Conservation (phyloP, 352 stramenopile genomes). For the Plasmopara muralis region DNA sequence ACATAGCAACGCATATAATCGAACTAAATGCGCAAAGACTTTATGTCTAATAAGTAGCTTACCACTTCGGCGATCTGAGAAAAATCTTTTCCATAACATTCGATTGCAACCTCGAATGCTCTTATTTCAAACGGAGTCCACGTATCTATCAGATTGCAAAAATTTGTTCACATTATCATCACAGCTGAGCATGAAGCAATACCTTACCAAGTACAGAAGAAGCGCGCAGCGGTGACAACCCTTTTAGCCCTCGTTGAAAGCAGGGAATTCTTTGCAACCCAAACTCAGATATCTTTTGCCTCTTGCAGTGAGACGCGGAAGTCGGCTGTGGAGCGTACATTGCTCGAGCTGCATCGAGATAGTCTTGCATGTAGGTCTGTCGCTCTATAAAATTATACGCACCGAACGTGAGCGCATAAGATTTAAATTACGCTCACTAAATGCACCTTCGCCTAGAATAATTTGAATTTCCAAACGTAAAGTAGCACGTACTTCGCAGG, state of each 20-base stretch:
- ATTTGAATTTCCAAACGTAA: background rate
- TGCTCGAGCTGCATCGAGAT: constrained; percentile 47
- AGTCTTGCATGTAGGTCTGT: constrained; percentile 63
- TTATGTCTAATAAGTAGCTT: constrained; percentile 4
- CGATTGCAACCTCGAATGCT: constrained; percentile 80
- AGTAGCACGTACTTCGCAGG: constrained; percentile 44
- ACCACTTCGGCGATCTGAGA: constrained; percentile 63
- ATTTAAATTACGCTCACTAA: background rate
- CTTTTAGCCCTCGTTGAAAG: constrained; percentile 47
- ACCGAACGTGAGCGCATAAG: background rate
- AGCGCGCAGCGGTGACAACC: constrained; percentile 40
- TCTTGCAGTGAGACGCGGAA: constrained; percentile 40
- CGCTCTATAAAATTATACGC: constrained; percentile 29
- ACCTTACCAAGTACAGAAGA: constrained; percentile 35
- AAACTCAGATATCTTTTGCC: constrained; percentile 45
- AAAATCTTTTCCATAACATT: constrained; percentile 84
- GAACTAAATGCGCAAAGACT: no score
- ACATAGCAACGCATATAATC: background rate
- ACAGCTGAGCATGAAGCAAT: no score
- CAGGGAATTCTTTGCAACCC: constrained; percentile 39
- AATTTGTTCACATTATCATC: background rate
- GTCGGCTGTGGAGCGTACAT: constrained; percentile 39
- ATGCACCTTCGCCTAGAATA: background rate
- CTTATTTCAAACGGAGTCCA: constrained; percentile 78
- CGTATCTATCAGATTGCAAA: constrained; percentile 30